Evolutionary conservation across 306 rosid species (phyloP), one percentile per base, ranked within the genome.

Genomic region (Hippophae tibetana): DNA sequence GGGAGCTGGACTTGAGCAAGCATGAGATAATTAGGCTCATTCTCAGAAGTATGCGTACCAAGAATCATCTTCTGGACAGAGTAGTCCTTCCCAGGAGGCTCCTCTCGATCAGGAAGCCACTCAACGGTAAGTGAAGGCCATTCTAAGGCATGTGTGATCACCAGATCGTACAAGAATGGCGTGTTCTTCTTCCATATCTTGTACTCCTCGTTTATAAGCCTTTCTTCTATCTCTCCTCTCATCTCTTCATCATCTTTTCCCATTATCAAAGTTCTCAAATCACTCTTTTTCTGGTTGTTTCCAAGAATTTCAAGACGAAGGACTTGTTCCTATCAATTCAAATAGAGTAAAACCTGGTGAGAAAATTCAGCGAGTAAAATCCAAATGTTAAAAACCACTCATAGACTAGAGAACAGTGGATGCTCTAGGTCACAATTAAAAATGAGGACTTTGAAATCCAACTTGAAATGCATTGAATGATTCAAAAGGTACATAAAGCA

Each of bases 71-170:
- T 93, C 77, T 93, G 97, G 6, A 93, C 79, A 1, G 97, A 93
- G 54, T 86, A 84, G n/a, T 93, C 99, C 77, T 88, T 93, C 13
- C 99, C 99, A 0, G 95, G 74, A 5, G 99, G 99, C 66, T 93
- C 97, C 3, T 84, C 86, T 6, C 94, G 81, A 56, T 88, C 97
- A 0, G 99, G 95, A 23, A 93, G 81, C 97, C 99, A 93, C 56
- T 93, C 97, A 38, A 93, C 99, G 43, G 99, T 93, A 66, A 93
- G 97, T 0, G 99, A 93, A 8, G 99, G 99, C 97, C 99, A 93
- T 60, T 88, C 99, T 9, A 93, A 80, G 14, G 99, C 99, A 58
- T 93, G 97, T 4, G 99, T 93, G 5, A 93, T 86, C 14, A 93
- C 87, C 50, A 93, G 83, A 81, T 93, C 99, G 82, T 93, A 93